Conservation (phyloP, 73 alveolate species). For the Blepharisma japonicum region DNA sequence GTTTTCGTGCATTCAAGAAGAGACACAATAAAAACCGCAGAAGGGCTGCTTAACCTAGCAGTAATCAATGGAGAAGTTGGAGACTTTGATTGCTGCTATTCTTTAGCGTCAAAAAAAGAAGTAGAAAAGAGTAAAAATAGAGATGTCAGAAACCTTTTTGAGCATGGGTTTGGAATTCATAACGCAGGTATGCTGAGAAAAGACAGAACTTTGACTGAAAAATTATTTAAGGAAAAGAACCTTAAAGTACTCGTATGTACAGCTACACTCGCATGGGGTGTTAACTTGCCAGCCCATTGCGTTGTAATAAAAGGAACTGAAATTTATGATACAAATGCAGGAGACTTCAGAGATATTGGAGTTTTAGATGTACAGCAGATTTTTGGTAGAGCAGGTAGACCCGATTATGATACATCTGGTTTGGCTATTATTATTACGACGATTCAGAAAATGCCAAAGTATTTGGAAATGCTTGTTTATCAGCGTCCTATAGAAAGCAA, state of each 20-base stretch:
- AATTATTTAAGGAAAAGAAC: constrained; percentile 81
- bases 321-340: constrained; percentile 89
- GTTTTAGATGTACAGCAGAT: constrained; percentile 98
- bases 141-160: constrained; percentile 56
- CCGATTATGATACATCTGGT: constrained; percentile 97
- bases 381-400: constrained; percentile 99
- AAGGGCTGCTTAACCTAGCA: constrained; percentile 75
- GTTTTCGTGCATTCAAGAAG: constrained; percentile 99
- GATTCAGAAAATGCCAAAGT: constrained; percentile 41
- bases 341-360: constrained; percentile 91
- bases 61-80: constrained; percentile 59
- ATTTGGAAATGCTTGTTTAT: constrained; percentile 34
- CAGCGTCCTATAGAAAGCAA: constrained; percentile 56
- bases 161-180: constrained; percentile 96
- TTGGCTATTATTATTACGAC: constrained; percentile 40
- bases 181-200: constrained; percentile 97
- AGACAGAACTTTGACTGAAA: constrained; percentile 88
- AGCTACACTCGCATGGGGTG: constrained; percentile 99
- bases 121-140: constrained; percentile 60
- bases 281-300: constrained; percentile 98
- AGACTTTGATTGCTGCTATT: constrained; percentile 74
- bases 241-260: constrained; percentile 93
- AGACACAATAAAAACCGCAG: constrained; percentile 87
- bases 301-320: constrained; percentile 97
- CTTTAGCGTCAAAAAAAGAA: constrained; percentile 52